Evolutionary conservation across 2,329 filamentous ascomycete genomes (phyloP).

Genomic region (Boeremia exigua): DNA sequence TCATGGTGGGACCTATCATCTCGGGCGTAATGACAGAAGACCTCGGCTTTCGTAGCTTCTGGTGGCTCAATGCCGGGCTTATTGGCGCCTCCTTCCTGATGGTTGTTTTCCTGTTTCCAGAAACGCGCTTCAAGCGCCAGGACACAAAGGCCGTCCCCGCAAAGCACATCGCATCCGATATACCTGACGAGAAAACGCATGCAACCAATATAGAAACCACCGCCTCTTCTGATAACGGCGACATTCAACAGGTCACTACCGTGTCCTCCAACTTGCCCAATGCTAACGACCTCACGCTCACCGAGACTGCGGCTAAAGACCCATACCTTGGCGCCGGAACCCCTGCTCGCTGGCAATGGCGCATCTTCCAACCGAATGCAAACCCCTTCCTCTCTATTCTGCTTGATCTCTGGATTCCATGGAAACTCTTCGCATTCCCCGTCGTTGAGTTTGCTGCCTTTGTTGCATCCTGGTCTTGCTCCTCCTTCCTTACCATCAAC

Average conservation of each 20-base stretch:
- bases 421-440: conserved; percentile 67
- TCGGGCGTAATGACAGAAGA: conserved; percentile 66
- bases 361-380: conserved; percentile 57
- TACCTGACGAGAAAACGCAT: conserved; percentile 29
- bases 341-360: conserved; percentile 64
- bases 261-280: conserved; percentile 20
- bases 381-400: conserved; percentile 56
- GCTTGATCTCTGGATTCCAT: conserved; percentile 65
- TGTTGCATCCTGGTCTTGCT: conserved; percentile 66
- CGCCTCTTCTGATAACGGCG: conserved; percentile 18
- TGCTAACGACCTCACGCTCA: conserved; percentile 27
- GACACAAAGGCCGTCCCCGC: conserved; percentile 39
- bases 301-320: conserved; percentile 55
- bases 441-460: conserved; percentile 69
- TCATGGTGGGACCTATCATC: conserved; percentile 66
- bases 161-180: conserved; percentile 5
- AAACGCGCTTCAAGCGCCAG: conserved; percentile 64
- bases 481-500: conserved; percentile 65
- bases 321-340: conserved; percentile 62
- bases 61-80: conserved; percentile 68
- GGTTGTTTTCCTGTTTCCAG: conserved; percentile 66
- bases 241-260: conserved; percentile 35
- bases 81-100: conserved; percentile 58
- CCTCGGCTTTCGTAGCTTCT: conserved; percentile 67
- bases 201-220: conserved; percentile 19